Evolutionary conservation across 129 eudicot species (phyloP).

Genomic region (carrot (Daucus carota)): DH1_v3.0 NC_030389.2:43275501-43276000

Average conservation of each 20-base stretch:
- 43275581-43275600: neutral
- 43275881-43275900: slow-evolving; percentile 60
- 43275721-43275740: neutral
- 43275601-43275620: neutral
- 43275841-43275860: slow-evolving; percentile 81
- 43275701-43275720: neutral
- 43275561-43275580: neutral
- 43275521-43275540: too few species aligned
- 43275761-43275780: neutral
- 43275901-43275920: neutral
- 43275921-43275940: neutral
- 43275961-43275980: neutral
- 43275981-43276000: neutral
- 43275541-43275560: neutral
- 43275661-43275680: neutral
- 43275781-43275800: slow-evolving; percentile 4
- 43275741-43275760: neutral
- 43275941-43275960: neutral
- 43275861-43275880: slow-evolving; percentile 96
- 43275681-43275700: neutral
- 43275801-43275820: slow-evolving; percentile 68
- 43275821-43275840: slow-evolving; percentile 70
- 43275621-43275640: neutral
- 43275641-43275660: neutral
- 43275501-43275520: too few species aligned